phyloP scores from a whole-genome alignment of 345 rosid genomes.

The Arabis alpina region DNA sequence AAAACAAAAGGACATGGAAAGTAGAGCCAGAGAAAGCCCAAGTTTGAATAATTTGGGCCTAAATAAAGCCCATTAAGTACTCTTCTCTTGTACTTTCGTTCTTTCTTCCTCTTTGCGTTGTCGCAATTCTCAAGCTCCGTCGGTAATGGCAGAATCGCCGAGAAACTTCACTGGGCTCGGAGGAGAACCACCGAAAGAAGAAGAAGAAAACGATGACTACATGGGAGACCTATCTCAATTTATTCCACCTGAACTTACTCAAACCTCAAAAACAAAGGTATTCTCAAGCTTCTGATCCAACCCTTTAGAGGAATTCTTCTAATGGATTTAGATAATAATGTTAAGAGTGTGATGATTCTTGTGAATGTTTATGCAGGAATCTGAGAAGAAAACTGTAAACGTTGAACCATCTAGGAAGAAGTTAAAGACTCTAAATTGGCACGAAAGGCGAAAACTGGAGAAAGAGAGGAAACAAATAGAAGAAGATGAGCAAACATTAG shows the following conservation, averaged over 20 bases:
- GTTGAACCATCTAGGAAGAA: conserved; percentile 68
- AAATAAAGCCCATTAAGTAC: background rate
- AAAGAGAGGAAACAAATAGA: conserved; percentile 74
- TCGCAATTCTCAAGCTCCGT: conserved; percentile 24
- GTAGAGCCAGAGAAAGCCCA: conserved; percentile 18
- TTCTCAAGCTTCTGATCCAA: background rate
- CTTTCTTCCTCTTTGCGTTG: background rate
- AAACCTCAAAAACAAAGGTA: conserved; percentile 49
- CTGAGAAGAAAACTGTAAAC: conserved; percentile 34
- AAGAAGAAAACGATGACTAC: conserved; percentile 66
- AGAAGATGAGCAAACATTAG: conserved; percentile 77
- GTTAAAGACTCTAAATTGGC: conserved; percentile 65
- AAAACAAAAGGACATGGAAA: background rate
- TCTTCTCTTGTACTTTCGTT: background rate
- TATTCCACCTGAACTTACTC: conserved; percentile 57
- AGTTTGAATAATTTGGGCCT: background rate
- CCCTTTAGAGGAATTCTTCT: background rate
- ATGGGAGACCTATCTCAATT: conserved; percentile 89
- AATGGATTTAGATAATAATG: background rate
- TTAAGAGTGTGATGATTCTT: background rate
- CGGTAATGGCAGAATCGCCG: conserved; percentile 43
- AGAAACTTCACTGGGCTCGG: conserved; percentile 40
- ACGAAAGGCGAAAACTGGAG: conserved; percentile 70
- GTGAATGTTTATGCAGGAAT: conserved; percentile 46
- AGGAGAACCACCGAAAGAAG: conserved; percentile 38